phyloP scores from a whole-genome alignment of 495 filamentous ascomycete genomes.

The Extremus antarcticus region DNA sequence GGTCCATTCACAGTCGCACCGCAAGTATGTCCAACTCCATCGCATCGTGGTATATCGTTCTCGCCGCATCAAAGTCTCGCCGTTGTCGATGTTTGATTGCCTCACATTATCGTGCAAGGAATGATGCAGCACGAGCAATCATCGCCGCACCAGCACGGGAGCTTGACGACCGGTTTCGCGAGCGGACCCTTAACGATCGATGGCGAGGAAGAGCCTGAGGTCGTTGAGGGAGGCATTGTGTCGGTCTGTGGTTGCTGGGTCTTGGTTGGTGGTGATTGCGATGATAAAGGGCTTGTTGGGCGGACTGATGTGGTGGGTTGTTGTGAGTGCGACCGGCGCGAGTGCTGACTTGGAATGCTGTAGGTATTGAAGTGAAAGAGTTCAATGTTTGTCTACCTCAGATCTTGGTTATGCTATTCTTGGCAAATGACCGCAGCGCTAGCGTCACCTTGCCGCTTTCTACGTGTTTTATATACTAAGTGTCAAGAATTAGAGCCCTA shows the following conservation, averaged over 20 bases:
- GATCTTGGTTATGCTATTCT: neutral
- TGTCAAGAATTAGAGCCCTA: no score
- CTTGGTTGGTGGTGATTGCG: neutral
- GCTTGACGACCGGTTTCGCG: constrained; percentile 7
- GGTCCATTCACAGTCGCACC: neutral
- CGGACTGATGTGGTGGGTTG: neutral
- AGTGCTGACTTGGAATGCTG: neutral
- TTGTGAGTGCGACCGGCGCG: no score
- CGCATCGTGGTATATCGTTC: neutral
- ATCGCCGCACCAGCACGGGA: constrained; percentile 16
- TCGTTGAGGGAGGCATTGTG: constrained; percentile 14
- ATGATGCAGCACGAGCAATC: constrained; percentile 18
- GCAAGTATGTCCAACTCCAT: neutral
- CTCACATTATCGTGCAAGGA: constrained; percentile 13
- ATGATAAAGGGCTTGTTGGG: neutral
- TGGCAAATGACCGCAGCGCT: neutral
- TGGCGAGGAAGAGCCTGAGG: neutral
- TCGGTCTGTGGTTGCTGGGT: neutral
- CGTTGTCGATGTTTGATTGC: neutral
- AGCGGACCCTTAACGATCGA: constrained; percentile 6
- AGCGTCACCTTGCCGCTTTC: neutral
- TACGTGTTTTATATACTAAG: no score
- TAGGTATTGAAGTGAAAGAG: neutral
- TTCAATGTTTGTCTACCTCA: no score
- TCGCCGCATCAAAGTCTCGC: neutral